A percentile compares a stretch with the other conserved stretches of the same genome.
Evolutionary conservation across 257 asterid species (phyloP).

Genomic region (Scutellaria baicalensis): DNA sequence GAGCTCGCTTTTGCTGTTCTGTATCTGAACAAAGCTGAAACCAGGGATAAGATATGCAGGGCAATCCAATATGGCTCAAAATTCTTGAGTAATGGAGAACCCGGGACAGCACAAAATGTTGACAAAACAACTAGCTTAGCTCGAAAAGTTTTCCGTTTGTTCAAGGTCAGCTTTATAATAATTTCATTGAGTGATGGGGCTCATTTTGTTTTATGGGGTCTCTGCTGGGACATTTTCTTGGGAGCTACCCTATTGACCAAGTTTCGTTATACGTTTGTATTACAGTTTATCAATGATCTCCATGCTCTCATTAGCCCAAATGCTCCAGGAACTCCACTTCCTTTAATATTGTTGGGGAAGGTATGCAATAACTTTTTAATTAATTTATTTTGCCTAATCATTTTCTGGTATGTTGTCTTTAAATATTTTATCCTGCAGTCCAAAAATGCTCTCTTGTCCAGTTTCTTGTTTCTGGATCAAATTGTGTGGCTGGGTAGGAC

Average conservation of each 20-base stretch:
- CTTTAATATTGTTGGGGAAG: conserved; percentile 85
- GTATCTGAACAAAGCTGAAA: conserved; percentile 86
- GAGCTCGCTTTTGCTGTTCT: conserved; percentile 85
- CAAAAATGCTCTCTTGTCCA: conserved; percentile 85
- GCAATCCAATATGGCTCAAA: conserved; percentile 96
- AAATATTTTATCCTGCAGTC: conserved; percentile 48
- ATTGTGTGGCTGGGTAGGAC: conserved; percentile 92
- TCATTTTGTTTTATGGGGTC: neutral
- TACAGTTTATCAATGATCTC: conserved; percentile 89
- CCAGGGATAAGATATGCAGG: conserved; percentile 97
- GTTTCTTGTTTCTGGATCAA: conserved; percentile 97
- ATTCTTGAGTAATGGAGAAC: conserved; percentile 88
- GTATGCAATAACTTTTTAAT: conserved; percentile 24
- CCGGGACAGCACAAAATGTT: conserved; percentile 92
- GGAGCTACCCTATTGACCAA: conserved; percentile 1
- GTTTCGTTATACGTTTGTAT: neutral
- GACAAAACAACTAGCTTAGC: conserved; percentile 97
- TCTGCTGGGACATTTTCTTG: neutral
- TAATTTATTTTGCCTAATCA: neutral
- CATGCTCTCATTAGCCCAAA: conserved; percentile 80
- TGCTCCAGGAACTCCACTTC: conserved; percentile 91
- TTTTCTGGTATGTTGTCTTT: conserved; percentile 7
- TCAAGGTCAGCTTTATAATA: conserved; percentile 47
- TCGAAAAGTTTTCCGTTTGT: conserved; percentile 90
- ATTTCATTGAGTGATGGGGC: neutral